Evolutionary conservation across 495 filamentous ascomycete genomes (phyloP).

Genomic region (Pyrenopolyporus hunteri): DNA sequence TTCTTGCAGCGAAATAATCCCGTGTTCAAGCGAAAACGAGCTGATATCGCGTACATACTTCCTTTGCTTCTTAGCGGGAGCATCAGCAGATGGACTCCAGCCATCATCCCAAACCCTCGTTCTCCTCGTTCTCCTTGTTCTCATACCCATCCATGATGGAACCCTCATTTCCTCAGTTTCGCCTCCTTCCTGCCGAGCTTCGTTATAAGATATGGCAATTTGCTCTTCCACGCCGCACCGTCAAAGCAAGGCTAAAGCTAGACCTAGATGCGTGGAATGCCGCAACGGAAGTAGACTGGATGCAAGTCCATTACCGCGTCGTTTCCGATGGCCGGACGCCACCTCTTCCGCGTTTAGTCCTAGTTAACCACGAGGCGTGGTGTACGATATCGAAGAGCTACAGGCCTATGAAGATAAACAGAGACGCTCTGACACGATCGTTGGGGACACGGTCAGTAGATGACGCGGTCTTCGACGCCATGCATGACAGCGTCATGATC

Average conservation of each 20-base stretch:
- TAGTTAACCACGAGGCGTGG: slow-evolving; percentile 18
- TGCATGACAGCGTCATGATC: slow-evolving; percentile 14
- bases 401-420: slow-evolving; percentile 3
- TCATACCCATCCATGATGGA: background rate
- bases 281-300: slow-evolving; percentile 13
- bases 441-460: background rate
- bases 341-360: background rate
- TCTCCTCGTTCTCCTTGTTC: too few relatives aligned
- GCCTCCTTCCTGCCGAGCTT: slow-evolving; percentile 15
- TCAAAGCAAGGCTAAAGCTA: slow-evolving; percentile 9
- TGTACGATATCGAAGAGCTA: slow-evolving; percentile 11
- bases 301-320: slow-evolving; percentile 12
- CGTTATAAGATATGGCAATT: slow-evolving; percentile 25
- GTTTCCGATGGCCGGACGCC: background rate
- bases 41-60: too few relatives aligned
- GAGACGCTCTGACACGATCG: background rate
- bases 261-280: slow-evolving; percentile 22
- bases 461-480: background rate
- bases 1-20: background rate
- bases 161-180: slow-evolving; percentile 23
- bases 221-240: slow-evolving; percentile 7
- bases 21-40: background rate
- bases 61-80: too few relatives aligned
- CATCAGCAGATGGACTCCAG: too few relatives aligned
- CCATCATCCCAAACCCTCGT: too few relatives aligned